Evolutionary conservation across 2,329 filamentous ascomycete genomes (phyloP).

Genomic region (Monosporascus sp.): DNA sequence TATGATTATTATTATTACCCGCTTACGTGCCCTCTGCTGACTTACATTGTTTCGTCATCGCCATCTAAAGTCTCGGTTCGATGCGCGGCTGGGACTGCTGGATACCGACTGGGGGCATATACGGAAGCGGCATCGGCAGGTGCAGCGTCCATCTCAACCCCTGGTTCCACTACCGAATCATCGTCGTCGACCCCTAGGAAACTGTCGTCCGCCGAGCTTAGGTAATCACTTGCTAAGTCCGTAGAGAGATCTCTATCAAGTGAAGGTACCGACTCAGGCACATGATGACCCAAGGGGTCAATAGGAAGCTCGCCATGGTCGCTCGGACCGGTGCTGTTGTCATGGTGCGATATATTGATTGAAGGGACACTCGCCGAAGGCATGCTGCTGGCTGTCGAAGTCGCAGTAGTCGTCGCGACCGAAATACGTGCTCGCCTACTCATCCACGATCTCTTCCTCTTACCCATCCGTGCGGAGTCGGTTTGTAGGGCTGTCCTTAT

Average conservation of each 20-base stretch:
- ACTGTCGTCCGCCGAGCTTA: slow-evolving; percentile 23
- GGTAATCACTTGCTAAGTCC: slow-evolving; percentile 24
- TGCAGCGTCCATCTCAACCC: slow-evolving; percentile 16
- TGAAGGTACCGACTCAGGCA: slow-evolving; percentile 14
- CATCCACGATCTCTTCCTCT: neutral
- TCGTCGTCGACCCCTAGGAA: slow-evolving; percentile 11
- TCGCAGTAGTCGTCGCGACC: neutral
- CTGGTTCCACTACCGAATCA: slow-evolving; percentile 12
- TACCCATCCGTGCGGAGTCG: neutral
- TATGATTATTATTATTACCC: neutral
- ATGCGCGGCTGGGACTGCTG: slow-evolving; percentile 29
- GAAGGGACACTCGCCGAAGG: neutral
- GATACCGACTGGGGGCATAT: slow-evolving; percentile 38
- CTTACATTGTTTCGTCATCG: slow-evolving; percentile 38
- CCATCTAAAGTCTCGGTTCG: slow-evolving; percentile 29
- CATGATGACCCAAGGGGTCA: slow-evolving; percentile 15
- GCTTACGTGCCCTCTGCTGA: slow-evolving; percentile 1
- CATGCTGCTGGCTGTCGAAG: neutral
- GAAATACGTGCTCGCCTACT: neutral
- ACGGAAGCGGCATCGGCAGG: slow-evolving; percentile 36
- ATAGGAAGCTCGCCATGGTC: slow-evolving; percentile 5
- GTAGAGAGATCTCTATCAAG: slow-evolving; percentile 24
- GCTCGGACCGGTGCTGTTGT: slow-evolving; percentile 12
- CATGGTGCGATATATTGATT: neutral
- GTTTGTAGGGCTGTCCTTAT: neutral